Evolutionary conservation across 176 grass and related monocot genomes (phyloP).

Genomic region (Carex scoparia): DNA sequence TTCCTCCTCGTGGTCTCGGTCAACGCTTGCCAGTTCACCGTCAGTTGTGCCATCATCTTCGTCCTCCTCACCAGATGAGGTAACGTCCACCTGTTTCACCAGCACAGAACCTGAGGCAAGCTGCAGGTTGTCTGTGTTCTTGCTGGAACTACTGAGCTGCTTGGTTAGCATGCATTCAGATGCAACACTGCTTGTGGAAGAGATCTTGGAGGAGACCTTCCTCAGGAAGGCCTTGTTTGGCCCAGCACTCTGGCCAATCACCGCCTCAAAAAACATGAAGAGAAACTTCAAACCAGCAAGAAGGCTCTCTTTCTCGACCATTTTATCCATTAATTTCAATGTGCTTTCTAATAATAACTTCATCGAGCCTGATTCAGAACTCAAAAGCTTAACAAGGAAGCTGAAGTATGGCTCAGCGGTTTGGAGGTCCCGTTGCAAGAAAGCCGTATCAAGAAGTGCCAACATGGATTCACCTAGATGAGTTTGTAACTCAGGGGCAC

Average conservation of each 20-base stretch:
- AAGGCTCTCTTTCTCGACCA: slow-evolving; percentile 53
- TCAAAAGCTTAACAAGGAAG: slow-evolving; percentile 61
- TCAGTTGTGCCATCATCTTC: slow-evolving; percentile 97
- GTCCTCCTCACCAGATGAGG: slow-evolving; percentile 83
- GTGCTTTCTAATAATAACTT: slow-evolving; percentile 65
- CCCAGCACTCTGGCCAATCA: slow-evolving; percentile 53
- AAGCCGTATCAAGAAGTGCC: slow-evolving; percentile 72
- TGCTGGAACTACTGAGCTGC: slow-evolving; percentile 34
- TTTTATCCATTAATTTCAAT: slow-evolving; percentile 67
- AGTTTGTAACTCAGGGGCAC: slow-evolving; percentile 57
- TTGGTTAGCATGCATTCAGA: slow-evolving; percentile 54
- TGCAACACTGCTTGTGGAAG: slow-evolving; percentile 37
- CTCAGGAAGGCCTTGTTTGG: slow-evolving; percentile 43
- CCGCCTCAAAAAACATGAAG: slow-evolving; percentile 66
- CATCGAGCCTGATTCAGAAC: slow-evolving; percentile 57
- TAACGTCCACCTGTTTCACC: neutral
- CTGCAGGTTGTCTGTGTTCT: slow-evolving; percentile 68
- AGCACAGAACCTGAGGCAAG: slow-evolving; percentile 39
- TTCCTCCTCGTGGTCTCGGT: slow-evolving; percentile 82
- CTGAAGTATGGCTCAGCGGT: slow-evolving; percentile 76
- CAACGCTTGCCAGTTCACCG: slow-evolving; percentile 87
- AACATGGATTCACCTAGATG: slow-evolving; percentile 68
- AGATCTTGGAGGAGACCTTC: slow-evolving; percentile 59
- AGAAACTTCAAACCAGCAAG: slow-evolving; percentile 70
- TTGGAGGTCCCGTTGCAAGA: slow-evolving; percentile 63